phyloP scores from a whole-genome alignment of 208 protist species.

The Leptomonas pyrrhocoris region DNA sequence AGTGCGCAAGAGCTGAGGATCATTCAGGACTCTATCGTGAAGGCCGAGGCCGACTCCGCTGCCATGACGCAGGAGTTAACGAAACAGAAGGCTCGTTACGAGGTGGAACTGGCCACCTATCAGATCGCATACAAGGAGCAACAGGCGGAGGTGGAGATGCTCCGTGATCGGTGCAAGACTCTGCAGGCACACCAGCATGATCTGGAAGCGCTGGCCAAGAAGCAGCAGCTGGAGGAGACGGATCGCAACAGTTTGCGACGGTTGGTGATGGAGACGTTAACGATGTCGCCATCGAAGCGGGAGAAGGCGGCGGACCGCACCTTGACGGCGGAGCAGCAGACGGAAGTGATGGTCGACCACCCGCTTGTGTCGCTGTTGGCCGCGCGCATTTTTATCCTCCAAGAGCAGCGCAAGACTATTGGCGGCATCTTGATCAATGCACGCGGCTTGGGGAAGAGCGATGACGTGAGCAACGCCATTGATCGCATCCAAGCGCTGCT shows the following conservation, averaged over 20 bases:
- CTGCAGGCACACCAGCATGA: slow-evolving; percentile 38
- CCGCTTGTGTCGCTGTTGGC: slow-evolving; percentile 38
- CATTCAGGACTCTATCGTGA: slow-evolving; percentile 39
- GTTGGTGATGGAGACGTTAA: slow-evolving; percentile 23
- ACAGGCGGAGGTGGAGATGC: slow-evolving; percentile 59
- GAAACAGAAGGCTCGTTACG: slow-evolving; percentile 41
- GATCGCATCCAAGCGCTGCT: slow-evolving; percentile 30
- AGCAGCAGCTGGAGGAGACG: slow-evolving; percentile 52
- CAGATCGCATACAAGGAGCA: slow-evolving; percentile 80
- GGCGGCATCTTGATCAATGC: slow-evolving; percentile 32
- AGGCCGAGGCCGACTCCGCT: slow-evolving; percentile 24
- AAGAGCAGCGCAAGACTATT: slow-evolving; percentile 43
- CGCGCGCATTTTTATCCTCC: slow-evolving; percentile 46
- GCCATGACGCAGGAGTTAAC: slow-evolving; percentile 36
- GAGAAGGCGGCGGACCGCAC: slow-evolving; percentile 18
- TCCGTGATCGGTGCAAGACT: slow-evolving; percentile 29
- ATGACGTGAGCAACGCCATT: slow-evolving; percentile 16
- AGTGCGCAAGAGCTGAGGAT: slow-evolving; percentile 39
- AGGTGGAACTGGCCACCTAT: slow-evolving; percentile 70
- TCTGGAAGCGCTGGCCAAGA: slow-evolving; percentile 54
- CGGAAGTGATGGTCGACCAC: slow-evolving; percentile 41
- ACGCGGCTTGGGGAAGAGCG: slow-evolving; percentile 19
- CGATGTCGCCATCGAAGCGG: slow-evolving; percentile 12
- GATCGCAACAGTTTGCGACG: slow-evolving; percentile 41
- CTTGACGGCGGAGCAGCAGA: slow-evolving; percentile 26